Percentiles rank a stretch among this genome's conserved stretches.
These are phyloP conservation scores for Aureobasidium sp. DNA, from an alignment of 2,329 filamentous ascomycete genomes.

Conservation along the genomic window DNA sequence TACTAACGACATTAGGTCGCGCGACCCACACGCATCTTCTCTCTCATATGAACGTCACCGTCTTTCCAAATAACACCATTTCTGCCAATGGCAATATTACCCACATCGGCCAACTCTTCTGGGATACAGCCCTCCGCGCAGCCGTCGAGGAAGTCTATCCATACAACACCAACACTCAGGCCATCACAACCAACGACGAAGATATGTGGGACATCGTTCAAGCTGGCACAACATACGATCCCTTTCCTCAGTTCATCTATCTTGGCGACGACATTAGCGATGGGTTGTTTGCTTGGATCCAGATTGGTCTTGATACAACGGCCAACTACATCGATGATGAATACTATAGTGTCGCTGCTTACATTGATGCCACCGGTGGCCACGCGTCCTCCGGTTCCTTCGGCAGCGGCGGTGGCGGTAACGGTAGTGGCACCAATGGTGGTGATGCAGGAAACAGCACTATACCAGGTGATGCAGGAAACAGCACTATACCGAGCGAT, in stretches of 20 bases:
- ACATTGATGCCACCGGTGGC: no score
- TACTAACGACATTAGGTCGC: no score
- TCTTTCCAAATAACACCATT: constrained; percentile 46
- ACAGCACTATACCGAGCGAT: no score
- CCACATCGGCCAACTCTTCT: constrained; percentile 60
- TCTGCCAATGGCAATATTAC: constrained; percentile 44
- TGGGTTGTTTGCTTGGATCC: constrained; percentile 50
- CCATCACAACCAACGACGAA: constrained; percentile 44
- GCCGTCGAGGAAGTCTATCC: constrained; percentile 44
- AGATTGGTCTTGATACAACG: no score
- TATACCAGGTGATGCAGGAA: no score
- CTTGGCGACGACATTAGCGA: constrained; percentile 48
- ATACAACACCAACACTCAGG: constrained; percentile 38
- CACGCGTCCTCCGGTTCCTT: no score
- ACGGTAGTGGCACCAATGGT: no score
- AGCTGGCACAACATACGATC: constrained; percentile 43
- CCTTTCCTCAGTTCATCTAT: constrained; percentile 51
- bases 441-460: no score
- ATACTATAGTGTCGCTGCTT: no score
- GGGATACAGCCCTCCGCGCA: constrained; percentile 52
- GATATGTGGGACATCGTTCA: constrained; percentile 47
- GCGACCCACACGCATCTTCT: constrained; percentile 37
- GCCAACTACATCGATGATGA: no score
- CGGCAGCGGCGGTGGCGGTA: no score
- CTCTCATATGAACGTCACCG: constrained; percentile 32